phyloP scores from a whole-genome alignment of 108 stramenopile genomes.

The Nitzschia putrida region DNA sequence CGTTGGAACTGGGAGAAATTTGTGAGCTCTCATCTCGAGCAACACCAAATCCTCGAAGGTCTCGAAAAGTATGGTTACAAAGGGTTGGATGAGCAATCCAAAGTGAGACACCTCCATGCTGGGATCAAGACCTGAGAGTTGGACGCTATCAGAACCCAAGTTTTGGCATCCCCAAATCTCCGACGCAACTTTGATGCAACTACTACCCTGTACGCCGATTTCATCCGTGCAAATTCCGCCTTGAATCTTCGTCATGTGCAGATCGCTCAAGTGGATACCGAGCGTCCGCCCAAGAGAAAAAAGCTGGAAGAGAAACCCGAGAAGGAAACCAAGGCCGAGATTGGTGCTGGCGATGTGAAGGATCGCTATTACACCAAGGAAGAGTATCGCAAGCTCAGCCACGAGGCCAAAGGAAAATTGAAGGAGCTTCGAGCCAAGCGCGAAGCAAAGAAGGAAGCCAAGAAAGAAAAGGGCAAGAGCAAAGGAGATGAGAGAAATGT shows the following conservation, averaged over 20 bases:
- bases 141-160: background rate
- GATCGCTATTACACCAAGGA: too few species aligned
- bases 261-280: too few species aligned
- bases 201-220: too few species aligned
- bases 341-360: too few species aligned
- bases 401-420: slow-evolving; percentile 10
- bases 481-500: background rate
- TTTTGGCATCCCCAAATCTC: too few species aligned
- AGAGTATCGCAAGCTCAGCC: background rate
- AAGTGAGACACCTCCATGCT: background rate
- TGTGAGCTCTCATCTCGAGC: background rate
- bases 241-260: too few species aligned
- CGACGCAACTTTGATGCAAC: too few species aligned
- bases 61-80: background rate
- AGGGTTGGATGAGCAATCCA: background rate
- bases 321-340: background rate
- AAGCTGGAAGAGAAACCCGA: too few species aligned
- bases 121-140: background rate
- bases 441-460: slow-evolving; percentile 11
- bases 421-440: background rate
- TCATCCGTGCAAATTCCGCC: too few species aligned
- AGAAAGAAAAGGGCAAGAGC: slow-evolving; percentile 21
- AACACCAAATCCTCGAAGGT: too few species aligned
- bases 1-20: background rate
- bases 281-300: too few species aligned